Percentiles rank a stretch among this genome's conserved stretches.
These are phyloP conservation scores for Gloeostereum incarnatum DNA, from an alignment of 768 basidiomycete species.

Conservation along the genomic window DNA sequence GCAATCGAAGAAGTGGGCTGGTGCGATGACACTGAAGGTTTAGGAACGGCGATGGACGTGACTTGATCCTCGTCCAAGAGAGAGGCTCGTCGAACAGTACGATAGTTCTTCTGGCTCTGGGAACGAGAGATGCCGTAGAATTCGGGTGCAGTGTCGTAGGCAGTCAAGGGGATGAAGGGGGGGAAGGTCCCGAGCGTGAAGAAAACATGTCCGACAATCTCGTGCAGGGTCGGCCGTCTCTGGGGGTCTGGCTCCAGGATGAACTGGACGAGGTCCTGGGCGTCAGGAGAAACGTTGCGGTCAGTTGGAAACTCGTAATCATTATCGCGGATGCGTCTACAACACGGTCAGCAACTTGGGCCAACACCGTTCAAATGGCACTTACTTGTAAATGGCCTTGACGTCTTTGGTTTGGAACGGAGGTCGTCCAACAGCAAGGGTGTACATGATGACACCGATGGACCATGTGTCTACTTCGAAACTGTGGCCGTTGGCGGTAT, in stretches of 20 bases:
- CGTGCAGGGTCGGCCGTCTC: slow-evolving; percentile 71
- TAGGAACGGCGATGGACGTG: slow-evolving; percentile 32
- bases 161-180: slow-evolving; percentile 67
- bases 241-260: slow-evolving; percentile 84
- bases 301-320: slow-evolving; percentile 88
- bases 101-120: slow-evolving; percentile 62
- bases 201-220: slow-evolving; percentile 80
- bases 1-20: slow-evolving; percentile 12
- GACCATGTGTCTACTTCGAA: slow-evolving; percentile 99
- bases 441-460: slow-evolving; percentile 94
- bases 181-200: slow-evolving; percentile 81
- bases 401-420: slow-evolving; percentile 99
- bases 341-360: slow-evolving; percentile 6
- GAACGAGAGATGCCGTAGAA: slow-evolving; percentile 58
- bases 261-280: slow-evolving; percentile 67
- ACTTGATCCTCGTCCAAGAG: slow-evolving; percentile 56
- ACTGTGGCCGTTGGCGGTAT: slow-evolving; percentile 92
- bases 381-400: slow-evolving; percentile 89
- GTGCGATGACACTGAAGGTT: too few relatives aligned
- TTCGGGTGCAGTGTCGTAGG: slow-evolving; percentile 67
- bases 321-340: slow-evolving; percentile 86
- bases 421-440: slow-evolving; percentile 87
- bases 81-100: slow-evolving; percentile 50
- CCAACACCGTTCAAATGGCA: background rate
- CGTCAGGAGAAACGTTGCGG: slow-evolving; percentile 58